Conservation (phyloP, 176 grass and related monocot species). For the Elaeis guineensis region DNA sequence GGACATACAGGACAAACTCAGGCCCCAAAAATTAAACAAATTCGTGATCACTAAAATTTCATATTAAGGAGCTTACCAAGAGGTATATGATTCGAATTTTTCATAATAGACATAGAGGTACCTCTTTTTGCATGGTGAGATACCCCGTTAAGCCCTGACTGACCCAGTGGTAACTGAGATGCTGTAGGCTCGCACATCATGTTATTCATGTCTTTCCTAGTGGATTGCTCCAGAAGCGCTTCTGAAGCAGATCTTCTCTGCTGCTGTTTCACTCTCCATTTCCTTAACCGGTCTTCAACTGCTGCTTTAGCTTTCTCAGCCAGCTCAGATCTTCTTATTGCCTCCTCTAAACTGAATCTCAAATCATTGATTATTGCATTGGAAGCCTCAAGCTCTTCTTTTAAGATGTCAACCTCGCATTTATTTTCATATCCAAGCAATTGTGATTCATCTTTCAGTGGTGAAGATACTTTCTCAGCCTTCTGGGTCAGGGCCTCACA, state of each 20-base stretch:
- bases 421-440: conserved; percentile 7
- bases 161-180: neutral
- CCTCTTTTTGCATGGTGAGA: neutral
- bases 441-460: conserved; percentile 13
- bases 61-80: conserved; percentile 45
- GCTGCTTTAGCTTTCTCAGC: conserved; percentile 53
- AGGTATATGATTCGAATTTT: conserved; percentile 20
- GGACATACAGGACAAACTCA: too few relatives aligned
- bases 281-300: conserved; percentile 37
- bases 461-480: neutral
- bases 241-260: conserved; percentile 2
- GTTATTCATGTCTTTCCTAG: neutral
- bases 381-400: conserved; percentile 26
- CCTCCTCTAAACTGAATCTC: conserved; percentile 36
- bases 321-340: conserved; percentile 30
- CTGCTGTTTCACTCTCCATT: conserved; percentile 27
- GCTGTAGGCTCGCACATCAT: neutral
- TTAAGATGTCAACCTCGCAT: neutral
- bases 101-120: neutral
- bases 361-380: conserved; percentile 40
- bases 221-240: neutral
- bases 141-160: neutral
- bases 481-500: neutral
- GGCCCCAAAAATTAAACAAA: too few relatives aligned
- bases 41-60: conserved; percentile 31